Evolutionary conservation across 2,329 filamentous ascomycete species (phyloP), one percentile per base, ranked within the genome.

Genomic region (Diaporthe sp.): DNA sequence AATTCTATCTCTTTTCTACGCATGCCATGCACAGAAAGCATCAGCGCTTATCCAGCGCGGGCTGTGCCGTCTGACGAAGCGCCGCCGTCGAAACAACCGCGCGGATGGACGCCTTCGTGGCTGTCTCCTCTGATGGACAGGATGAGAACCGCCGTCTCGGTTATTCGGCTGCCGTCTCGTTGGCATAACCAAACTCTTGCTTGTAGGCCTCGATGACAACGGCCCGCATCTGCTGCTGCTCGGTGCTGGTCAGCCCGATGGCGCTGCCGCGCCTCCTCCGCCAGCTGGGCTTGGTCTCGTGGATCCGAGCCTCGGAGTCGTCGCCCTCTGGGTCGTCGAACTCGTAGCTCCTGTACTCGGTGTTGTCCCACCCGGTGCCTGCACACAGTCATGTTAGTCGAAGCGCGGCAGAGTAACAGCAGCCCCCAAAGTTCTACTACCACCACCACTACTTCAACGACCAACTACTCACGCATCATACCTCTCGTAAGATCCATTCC

Each of bases 351-450:
- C 94, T 90, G 81, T 87, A 92, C 84, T 96, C 94, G 71, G 92
- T 92, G 82, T 96, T 96, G 12, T 83, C 81, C 94, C 94, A 96
- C 8, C 91, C 92, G 13, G 94, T 95, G 53, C 92, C 92, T 93
- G 12, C 15, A 31, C 10, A 39, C 10, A 34, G 8, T 2, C 25
- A 46, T 4, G 44, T 71, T 22, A 74, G 65, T 6, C 13, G 39
- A 49, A 70, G 34, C 19, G 58, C 15, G 22, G 58, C 12, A 81
- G 46, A 86, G 74, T 8, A 39, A n/a, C 22, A 31, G 4, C 6
- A 9, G 6, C 12, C 8, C 25, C n/a, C 8, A 19, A 12, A 31
- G n/a, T 1, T 19, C 7, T 17, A 22, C 46, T 2, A 8, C 9
- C 31, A 37, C 62, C 5, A 4, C 17, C 31, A 37, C 62, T 3